Conservation (phyloP, 1,284 basidiomycete genomes). For the Sporisorium exsertum region DNA sequence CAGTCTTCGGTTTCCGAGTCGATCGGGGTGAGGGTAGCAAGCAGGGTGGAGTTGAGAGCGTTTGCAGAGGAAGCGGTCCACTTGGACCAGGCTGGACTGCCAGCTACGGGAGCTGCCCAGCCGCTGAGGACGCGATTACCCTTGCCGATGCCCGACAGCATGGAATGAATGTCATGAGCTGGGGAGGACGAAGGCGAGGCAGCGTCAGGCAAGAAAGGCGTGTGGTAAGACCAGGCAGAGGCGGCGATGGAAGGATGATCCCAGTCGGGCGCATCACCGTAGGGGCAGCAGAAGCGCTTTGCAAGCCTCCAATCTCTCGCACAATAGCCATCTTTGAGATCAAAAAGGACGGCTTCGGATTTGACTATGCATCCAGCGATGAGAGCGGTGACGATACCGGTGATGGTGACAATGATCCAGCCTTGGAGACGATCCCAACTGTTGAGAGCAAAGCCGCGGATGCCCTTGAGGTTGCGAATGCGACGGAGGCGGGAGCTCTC, state of each 20-base stretch:
- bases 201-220: slow-evolving; percentile 28
- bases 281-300: slow-evolving; percentile 81
- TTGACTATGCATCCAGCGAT: slow-evolving; percentile 89
- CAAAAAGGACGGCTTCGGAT: slow-evolving; percentile 90
- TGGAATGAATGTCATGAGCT: slow-evolving; percentile 23
- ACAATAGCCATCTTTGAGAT: slow-evolving; percentile 92
- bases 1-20: slow-evolving; percentile 72
- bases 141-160: slow-evolving; percentile 47
- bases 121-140: slow-evolving; percentile 54
- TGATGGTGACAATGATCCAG: slow-evolving; percentile 89
- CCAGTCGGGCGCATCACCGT: slow-evolving; percentile 45
- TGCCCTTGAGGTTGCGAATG: slow-evolving; percentile 62
- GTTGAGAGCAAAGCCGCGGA: slow-evolving; percentile 79
- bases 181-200: slow-evolving; percentile 13
- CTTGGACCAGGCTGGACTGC: slow-evolving; percentile 50
- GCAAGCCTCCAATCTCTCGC: slow-evolving; percentile 78
- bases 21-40: slow-evolving; percentile 17
- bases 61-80: slow-evolving; percentile 40
- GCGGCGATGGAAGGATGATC: slow-evolving; percentile 32
- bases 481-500: slow-evolving; percentile 67
- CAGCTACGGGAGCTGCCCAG: slow-evolving; percentile 60
- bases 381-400: slow-evolving; percentile 64
- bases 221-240: slow-evolving; percentile 37
- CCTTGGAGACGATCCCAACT: slow-evolving; percentile 80
- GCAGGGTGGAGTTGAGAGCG: slow-evolving; percentile 18